Base-by-base conservation (phyloP, 2,329 filamentous ascomycete species). In the Trichoderma asperellum region DNA sequence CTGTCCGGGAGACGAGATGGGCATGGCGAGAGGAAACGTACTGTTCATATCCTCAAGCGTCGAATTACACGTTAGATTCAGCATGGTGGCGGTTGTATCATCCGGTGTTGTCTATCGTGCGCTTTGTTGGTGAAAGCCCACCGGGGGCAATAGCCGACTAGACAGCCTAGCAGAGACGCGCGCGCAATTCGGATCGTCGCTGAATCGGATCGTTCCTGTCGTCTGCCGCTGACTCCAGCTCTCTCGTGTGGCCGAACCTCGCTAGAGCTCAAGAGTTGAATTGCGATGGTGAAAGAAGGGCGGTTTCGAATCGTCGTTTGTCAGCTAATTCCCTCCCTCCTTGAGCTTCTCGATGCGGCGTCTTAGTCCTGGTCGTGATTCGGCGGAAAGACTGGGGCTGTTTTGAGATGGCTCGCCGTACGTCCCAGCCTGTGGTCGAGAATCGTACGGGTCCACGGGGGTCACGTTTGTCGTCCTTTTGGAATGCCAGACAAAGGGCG, bases 31-130 rank as follows among this genome's bases (percentile, higher is more conserved):
- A 32, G 68, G 29, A 63, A 65, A 75, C 80, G 24, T 77, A 83
- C 80, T 83, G 74, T 76, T 79, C 75, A 83, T 76, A 68, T 81
- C 78, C 73, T 83, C 81, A 74, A 83, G 73, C 69, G 82, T 83
- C 43, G 79, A 76, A 71, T 83, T 83, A 73, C 82, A 83, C 47
- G 79, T 81, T 21, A 79, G 66, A 72, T 81, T 81, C 76, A 82
- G 78, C 32, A 52, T 57, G 57, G 58, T 47, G 59, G 68, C 61
- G 21, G 37, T 18, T 43, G 24, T n/a, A 27, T 59, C 57, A 53
- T 49, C 62, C 34, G n/a, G n/a, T 18, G 16, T 34, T 18, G 47
- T 52, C 37, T 37, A 56, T 63, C 52, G 35, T 29, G 18, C 10
- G 16, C 52, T 58, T 47, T 56, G 16, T 1, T 53, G 60, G 32